Evolutionary conservation across 1,139 yeast genomes (phyloP), one percentile per base, ranked within the genome.

Genomic region (Protomyces macrosporus): DNA sequence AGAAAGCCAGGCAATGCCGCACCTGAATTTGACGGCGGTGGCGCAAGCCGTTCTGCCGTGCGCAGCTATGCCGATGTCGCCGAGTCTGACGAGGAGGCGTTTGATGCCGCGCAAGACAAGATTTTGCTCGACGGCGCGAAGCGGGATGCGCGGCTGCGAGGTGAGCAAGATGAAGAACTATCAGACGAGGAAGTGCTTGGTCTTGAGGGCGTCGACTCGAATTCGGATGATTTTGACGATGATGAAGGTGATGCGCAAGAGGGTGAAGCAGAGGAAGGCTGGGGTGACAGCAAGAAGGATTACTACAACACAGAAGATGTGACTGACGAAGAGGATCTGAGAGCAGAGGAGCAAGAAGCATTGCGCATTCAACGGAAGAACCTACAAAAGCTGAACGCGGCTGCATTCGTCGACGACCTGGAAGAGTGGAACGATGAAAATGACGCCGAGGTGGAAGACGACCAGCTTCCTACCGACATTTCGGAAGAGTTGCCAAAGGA

Each of bases 281-380:
- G 98, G 98, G 98, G 98, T 57, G 78, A 82, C 3, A 81, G 84
- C 36, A 80, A 81, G 67, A 81, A 82, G 68, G 86, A 88, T 70
- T 91, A 90, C 74, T 93, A 84, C 70, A 96, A 95, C 65, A 97
- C 95, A 42, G 91, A 86, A 71, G 86, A 82, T 40, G 75, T 78
- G 1, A 91, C 87, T 37, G 90, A 87, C 67, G 90, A 86, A 50
- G 96, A 87, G 66, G 87, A 85, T 55, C 88, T 89, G 5, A 85
- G 83, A 67, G 85, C 83, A 67, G 87, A 90, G 77, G 67, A 58
- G 42, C 93, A 95, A 65, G 98, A 93, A 76, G 98, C 98, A 0
- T 72, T 89, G 65, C 84, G 90, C 72, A 85, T 90, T 69, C 98
- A 91, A 75, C 88, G 87, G 77, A 84, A 86, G 73, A 96, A 91